Percentiles rank a stretch among this genome's conserved stretches.
Conservation (phyloP, 1,284 basidiomycete genomes). For the Boletellus deceptivus region DNA sequence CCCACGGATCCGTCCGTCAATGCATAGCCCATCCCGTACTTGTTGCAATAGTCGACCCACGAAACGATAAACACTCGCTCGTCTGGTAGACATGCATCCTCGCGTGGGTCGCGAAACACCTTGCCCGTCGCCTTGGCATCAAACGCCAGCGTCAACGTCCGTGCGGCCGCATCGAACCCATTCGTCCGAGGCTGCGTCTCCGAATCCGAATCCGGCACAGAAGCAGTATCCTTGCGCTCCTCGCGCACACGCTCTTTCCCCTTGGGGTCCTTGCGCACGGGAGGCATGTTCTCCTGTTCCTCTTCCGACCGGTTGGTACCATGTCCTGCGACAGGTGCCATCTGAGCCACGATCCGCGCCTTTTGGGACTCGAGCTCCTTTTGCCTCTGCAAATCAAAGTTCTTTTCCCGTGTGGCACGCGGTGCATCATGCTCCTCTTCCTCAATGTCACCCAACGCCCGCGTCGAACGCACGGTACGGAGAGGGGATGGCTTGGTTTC, state of each 20-base stretch:
- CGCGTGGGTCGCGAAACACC: slow-evolving; percentile 64
- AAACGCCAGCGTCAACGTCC: slow-evolving; percentile 69
- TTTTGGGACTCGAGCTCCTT: slow-evolving; percentile 84
- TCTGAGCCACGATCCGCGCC: slow-evolving; percentile 86
- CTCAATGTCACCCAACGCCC: slow-evolving; percentile 47
- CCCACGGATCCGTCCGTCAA: slow-evolving; percentile 93
- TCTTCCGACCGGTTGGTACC: slow-evolving; percentile 34
- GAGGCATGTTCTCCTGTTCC: slow-evolving; percentile 47
- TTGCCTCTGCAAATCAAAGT: slow-evolving; percentile 52
- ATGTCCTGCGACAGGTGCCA: slow-evolving; percentile 60
- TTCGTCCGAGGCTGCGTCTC: slow-evolving; percentile 40
- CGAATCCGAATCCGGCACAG: slow-evolving; percentile 21
- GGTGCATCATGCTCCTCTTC: slow-evolving; percentile 44
- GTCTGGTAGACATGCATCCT: slow-evolving; percentile 51
- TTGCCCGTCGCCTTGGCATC: slow-evolving; percentile 57
- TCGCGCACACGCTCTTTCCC: slow-evolving; percentile 35
- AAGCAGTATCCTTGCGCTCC: slow-evolving; percentile 23
- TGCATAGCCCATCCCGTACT: slow-evolving; percentile 98
- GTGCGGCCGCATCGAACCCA: slow-evolving; percentile 65
- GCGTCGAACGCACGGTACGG: slow-evolving; percentile 32
- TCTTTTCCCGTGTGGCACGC: slow-evolving; percentile 41
- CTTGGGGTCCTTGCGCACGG: slow-evolving; percentile 32
- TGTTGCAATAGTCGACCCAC: slow-evolving; percentile 98
- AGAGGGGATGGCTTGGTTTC: slow-evolving; percentile 39
- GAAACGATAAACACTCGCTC: slow-evolving; percentile 91